These are phyloP conservation scores for Rhododendron griersonianum DNA, from an alignment of 148 eudicot genomes.

Conservation along the genomic window DNA sequence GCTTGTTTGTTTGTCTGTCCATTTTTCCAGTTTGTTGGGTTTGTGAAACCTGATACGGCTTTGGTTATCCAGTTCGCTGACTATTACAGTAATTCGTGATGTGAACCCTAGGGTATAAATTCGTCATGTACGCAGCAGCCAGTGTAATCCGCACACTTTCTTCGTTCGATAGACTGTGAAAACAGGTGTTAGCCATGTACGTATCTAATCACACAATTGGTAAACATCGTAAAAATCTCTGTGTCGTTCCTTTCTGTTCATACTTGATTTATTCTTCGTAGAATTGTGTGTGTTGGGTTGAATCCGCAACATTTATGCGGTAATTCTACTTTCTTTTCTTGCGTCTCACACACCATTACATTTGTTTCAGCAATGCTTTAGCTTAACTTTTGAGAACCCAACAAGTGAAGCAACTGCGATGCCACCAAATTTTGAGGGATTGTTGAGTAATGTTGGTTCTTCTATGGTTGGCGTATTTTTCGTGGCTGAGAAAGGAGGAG, in stretches of 20 bases:
- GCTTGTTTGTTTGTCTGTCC: neutral
- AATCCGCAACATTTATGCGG: neutral
- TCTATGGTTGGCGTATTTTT: conserved; percentile 56
- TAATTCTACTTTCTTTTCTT: neutral
- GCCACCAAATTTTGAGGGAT: conserved; percentile 29
- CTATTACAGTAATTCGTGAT: neutral
- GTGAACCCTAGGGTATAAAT: neutral
- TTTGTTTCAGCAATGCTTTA: conserved; percentile 65
- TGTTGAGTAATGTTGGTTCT: conserved; percentile 47
- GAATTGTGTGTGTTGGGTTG: neutral
- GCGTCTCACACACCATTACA: conserved; percentile 3
- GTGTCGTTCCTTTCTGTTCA: neutral
- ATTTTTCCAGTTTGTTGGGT: neutral
- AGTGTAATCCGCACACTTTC: neutral
- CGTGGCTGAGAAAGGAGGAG: conserved; percentile 44
- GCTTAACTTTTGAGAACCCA: conserved; percentile 33
- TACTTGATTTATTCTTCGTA: neutral
- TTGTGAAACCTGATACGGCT: neutral
- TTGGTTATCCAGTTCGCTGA: neutral
- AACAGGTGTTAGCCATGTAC: neutral
- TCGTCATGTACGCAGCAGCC: neutral
- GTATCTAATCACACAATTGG: neutral
- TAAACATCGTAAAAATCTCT: neutral
- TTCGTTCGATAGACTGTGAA: neutral
- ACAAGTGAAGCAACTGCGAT: conserved; percentile 31